Percentiles rank a stretch among this genome's conserved stretches.
phyloP scores from a whole-genome alignment of 768 basidiomycete genomes.

The Suillus occidentalis region DNA sequence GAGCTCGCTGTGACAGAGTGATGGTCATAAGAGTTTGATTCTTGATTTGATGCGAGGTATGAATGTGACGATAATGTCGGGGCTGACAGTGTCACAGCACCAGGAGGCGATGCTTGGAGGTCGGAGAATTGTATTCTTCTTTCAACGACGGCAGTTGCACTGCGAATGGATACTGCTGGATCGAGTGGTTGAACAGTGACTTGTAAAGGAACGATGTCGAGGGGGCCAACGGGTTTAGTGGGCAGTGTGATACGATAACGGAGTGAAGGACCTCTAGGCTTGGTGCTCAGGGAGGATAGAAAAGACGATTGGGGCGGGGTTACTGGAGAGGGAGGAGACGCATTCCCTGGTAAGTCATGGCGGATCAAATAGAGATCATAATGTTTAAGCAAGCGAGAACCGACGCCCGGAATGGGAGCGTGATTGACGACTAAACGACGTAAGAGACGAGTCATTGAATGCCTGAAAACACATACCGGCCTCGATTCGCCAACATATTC shows the following conservation, averaged over 20 bases:
- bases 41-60: constrained; percentile 12
- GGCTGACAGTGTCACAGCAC: constrained; percentile 23
- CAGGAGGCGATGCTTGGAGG: constrained; percentile 20
- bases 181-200: constrained; percentile 63
- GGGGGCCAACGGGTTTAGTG: constrained; percentile 62
- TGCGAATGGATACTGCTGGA: constrained; percentile 55
- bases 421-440: constrained; percentile 61
- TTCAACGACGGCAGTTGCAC: constrained; percentile 65
- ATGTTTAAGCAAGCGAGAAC: constrained; percentile 65
- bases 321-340: constrained; percentile 35
- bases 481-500: constrained; percentile 82
- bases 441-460: constrained; percentile 17
- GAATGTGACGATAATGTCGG: constrained; percentile 21
- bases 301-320: constrained; percentile 36
- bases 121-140: constrained; percentile 67
- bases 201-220: constrained; percentile 68
- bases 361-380: constrained; percentile 73
- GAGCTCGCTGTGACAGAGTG: constrained; percentile 33
- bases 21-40: constrained; percentile 8
- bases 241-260: constrained; percentile 61
- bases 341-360: constrained; percentile 55
- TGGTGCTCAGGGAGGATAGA: constrained; percentile 45
- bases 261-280: constrained; percentile 57
- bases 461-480: constrained; percentile 53
- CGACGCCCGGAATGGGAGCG: constrained; percentile 60